Percentiles rank a stretch among this genome's conserved stretches.
These are phyloP conservation scores for Apiospora aurea DNA, from an alignment of 2,329 filamentous ascomycete species.

Conservation along the genomic window DNA sequence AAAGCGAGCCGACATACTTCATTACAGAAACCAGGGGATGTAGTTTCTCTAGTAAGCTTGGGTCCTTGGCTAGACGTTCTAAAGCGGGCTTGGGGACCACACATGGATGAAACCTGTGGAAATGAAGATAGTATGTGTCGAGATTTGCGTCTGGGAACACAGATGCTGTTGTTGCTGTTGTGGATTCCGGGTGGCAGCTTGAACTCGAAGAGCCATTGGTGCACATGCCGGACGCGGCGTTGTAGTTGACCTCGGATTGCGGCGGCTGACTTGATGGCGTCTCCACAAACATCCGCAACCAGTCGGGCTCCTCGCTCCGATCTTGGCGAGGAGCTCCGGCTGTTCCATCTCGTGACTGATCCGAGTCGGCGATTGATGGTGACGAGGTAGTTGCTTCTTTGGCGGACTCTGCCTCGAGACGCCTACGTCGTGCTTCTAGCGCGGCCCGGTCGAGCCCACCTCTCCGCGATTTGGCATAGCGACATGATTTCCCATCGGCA, in stretches of 20 bases:
- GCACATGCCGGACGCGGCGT: background rate
- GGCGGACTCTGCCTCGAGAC: constrained; percentile 31
- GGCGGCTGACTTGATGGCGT: background rate
- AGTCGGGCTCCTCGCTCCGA: constrained; percentile 2
- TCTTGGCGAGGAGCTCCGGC: background rate
- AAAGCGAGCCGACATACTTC: constrained; percentile 45
- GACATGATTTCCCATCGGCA: constrained; percentile 52
- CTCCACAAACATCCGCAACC: background rate
- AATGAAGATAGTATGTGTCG: constrained; percentile 46
- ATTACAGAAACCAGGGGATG: constrained; percentile 38
- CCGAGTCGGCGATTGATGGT: background rate
- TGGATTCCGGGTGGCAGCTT: constrained; percentile 20
- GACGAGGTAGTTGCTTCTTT: background rate
- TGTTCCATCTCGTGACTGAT: background rate
- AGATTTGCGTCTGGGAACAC: constrained; percentile 37
- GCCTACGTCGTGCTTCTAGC: constrained; percentile 39
- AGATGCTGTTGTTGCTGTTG: constrained; percentile 19
- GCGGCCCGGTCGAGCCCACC: constrained; percentile 48
- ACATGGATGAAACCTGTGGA: constrained; percentile 44
- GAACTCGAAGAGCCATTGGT: background rate
- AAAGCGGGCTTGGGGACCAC: constrained; percentile 33
- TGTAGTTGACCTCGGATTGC: background rate
- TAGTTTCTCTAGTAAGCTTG: constrained; percentile 27
- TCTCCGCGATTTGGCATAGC: constrained; percentile 58
- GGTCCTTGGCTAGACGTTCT: constrained; percentile 25